Percentiles rank a stretch among this genome's conserved stretches.
Evolutionary conservation across 768 basidiomycete genomes (phyloP).

Genomic region (Russula sp.): DNA sequence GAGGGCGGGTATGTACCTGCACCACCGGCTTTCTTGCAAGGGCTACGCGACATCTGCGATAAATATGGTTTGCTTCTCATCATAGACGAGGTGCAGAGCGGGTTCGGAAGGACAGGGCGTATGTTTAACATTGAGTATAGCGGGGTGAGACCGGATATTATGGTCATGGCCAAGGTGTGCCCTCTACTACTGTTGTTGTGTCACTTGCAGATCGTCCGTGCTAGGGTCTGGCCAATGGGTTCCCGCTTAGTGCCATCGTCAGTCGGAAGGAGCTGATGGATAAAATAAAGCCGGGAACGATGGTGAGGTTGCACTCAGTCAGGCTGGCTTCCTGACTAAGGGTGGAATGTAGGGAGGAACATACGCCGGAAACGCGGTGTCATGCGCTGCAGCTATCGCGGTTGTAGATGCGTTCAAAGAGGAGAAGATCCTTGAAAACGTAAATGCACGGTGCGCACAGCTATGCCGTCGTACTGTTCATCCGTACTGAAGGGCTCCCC

Average conservation of each 20-base stretch:
- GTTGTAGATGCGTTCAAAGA: no score
- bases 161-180: slow-evolving; percentile 81
- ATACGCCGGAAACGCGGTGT: no score
- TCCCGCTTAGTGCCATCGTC: slow-evolving; percentile 85
- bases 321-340: no score
- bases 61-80: no score
- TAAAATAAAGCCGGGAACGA: no score
- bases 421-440: slow-evolving; percentile 78
- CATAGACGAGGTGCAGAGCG: no score
- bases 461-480: background rate
- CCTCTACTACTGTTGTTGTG: background rate
- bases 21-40: slow-evolving; percentile 70
- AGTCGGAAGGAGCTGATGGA: slow-evolving; percentile 78
- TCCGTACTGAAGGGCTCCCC: background rate
- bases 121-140: slow-evolving; percentile 83
- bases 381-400: no score
- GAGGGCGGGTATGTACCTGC: slow-evolving; percentile 96
- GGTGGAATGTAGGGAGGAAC: no score
- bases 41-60: no score
- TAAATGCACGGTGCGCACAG: slow-evolving; percentile 51
- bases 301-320: no score
- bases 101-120: no score
- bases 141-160: slow-evolving; percentile 80
- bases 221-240: slow-evolving; percentile 83
- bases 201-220: background rate